Percentiles rank a stretch among this genome's conserved stretches.
phyloP scores from a whole-genome alignment of 331 rosid species.

The Phaseolus coccineus region DNA sequence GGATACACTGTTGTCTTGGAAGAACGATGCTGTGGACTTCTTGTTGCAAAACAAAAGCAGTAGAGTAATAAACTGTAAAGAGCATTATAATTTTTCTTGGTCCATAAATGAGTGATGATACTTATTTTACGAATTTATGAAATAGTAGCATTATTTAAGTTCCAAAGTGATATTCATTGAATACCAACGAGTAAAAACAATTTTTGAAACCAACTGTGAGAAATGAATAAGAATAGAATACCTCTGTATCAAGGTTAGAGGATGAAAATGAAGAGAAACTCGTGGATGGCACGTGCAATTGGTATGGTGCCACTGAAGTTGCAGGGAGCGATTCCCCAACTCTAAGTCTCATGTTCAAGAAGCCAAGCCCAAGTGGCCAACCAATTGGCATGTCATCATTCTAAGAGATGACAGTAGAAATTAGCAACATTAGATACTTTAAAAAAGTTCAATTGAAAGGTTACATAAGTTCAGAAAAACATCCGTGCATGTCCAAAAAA shows the following conservation, averaged over 20 bases:
- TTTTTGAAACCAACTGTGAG: neutral
- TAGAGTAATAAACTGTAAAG: too few relatives aligned
- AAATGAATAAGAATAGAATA: slow-evolving; percentile 37
- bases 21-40: slow-evolving; percentile 85
- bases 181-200: slow-evolving; percentile 22
- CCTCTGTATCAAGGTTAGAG: slow-evolving; percentile 91
- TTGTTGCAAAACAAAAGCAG: slow-evolving; percentile 25
- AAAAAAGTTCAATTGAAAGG: neutral
- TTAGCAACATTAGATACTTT: slow-evolving; percentile 8
- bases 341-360: slow-evolving; percentile 62
- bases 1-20: slow-evolving; percentile 76
- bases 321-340: slow-evolving; percentile 53
- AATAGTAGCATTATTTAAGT: neutral
- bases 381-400: slow-evolving; percentile 62
- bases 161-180: neutral
- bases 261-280: slow-evolving; percentile 88
- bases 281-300: slow-evolving; percentile 55
- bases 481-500: neutral
- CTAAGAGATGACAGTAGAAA: slow-evolving; percentile 43
- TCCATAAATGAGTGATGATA: too few relatives aligned
- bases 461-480: neutral
- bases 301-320: slow-evolving; percentile 47
- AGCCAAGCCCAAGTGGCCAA: slow-evolving; percentile 85
- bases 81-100: too few relatives aligned
- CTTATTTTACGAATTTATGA: too few relatives aligned